Evolutionary conservation across 805 yeast genomes (phyloP), one percentile per base, ranked within the genome.

Genomic region (Suhomyces canberraensis): DNA sequence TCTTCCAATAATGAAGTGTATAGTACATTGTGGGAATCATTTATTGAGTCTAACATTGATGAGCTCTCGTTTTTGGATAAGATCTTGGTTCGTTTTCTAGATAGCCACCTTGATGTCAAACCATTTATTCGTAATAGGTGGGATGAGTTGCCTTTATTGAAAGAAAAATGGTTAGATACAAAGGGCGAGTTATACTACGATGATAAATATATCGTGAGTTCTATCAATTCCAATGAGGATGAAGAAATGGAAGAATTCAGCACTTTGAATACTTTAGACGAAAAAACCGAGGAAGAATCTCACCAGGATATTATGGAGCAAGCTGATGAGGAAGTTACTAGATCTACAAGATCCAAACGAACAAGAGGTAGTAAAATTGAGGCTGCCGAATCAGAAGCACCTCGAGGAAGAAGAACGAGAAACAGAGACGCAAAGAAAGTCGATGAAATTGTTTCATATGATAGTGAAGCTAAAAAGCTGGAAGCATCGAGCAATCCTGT

Each of bases 141-240:
- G 60, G 51, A 46, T 3, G 20, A 35, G 3, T 42, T 58, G n/a
- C 61, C 62, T 2, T 28, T 43, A 5, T 42, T 54, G 31, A 50
- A 40, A 13, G 35, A 37, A 14, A 39, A 26, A 9, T 51, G 54
- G 50, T 35, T 41, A 4, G 32, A 37, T 13, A 37, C 26, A 7
- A 24, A 36, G 13, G 50, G 45, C 16, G 24, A 21, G n/a, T 13
- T 30, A 6, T 32, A 32, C 9, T 32, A 5, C 15, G 26, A 24
- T 24, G 26, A 24, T 8, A 24, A 24, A 8, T 24, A 24, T n/a
- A 9, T 13, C 6, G 14, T 13, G 5, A n/a, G 14, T 5, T 16
- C 31, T 8, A 16, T 26, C 17, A 9, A 38, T 30, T 16, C 37
- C 37, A 22, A 24, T 8, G 21, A 21, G 33, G 3, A 16, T 16